phyloP scores from a whole-genome alignment of 768 basidiomycete genomes.

The Kwoniella heveanensis region DNA sequence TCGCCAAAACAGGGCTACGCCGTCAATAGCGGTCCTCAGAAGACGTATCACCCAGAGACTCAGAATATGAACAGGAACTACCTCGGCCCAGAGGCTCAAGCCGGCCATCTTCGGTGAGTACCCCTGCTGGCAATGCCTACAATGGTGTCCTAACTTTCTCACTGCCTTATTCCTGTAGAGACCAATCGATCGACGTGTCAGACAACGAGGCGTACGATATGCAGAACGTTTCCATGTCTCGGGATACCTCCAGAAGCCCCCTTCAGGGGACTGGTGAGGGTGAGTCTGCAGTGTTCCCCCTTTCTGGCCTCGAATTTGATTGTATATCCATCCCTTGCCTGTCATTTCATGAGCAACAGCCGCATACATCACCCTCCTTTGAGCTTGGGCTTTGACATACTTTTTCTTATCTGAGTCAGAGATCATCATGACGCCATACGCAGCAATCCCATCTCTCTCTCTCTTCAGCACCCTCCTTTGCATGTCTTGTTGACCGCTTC shows the following conservation, averaged over 20 bases:
- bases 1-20: conserved; percentile 19
- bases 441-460: background rate
- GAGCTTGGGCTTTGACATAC: conserved; percentile 2
- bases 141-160: background rate
- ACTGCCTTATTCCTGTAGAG: conserved; percentile 7
- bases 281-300: conserved; percentile 1
- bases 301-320: background rate
- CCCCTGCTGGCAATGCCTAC: background rate
- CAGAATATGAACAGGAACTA: conserved; percentile 25
- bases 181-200: conserved; percentile 22
- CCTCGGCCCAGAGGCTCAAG: conserved; percentile 17
- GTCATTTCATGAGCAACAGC: background rate
- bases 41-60: conserved; percentile 16
- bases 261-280: conserved; percentile 12
- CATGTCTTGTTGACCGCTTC: background rate
- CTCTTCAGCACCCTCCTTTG: conserved; percentile 4
- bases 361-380: conserved; percentile 8
- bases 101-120: conserved; percentile 24
- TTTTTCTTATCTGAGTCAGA: background rate
- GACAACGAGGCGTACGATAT: conserved; percentile 18
- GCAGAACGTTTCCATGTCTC: conserved; percentile 10
- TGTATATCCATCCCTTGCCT: background rate
- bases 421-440: conserved; percentile 6
- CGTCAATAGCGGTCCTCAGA: conserved; percentile 6
- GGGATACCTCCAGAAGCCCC: conserved; percentile 17